Percentiles rank a stretch among this genome's conserved stretches.
Evolutionary conservation across 257 asterid genomes (phyloP).

Genomic region (Przewalskia tangutica): DNA sequence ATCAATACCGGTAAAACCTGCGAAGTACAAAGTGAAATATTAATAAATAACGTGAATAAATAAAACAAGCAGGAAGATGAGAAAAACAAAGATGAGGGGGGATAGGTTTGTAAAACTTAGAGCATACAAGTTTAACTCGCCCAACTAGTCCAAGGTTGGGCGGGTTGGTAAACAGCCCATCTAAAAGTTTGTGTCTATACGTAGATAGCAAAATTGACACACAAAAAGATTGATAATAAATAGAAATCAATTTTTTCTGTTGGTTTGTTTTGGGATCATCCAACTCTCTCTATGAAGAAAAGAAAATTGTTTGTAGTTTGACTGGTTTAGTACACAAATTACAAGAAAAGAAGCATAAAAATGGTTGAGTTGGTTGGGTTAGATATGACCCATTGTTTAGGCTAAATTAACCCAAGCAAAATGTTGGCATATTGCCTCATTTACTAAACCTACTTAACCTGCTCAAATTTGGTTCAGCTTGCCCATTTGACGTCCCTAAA

Average conservation of each 20-base stretch:
- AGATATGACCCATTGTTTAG: neutral
- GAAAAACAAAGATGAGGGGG: neutral
- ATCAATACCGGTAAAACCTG: slow-evolving; percentile 97
- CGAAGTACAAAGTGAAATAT: neutral
- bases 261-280: neutral
- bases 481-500: neutral
- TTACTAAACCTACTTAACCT: neutral
- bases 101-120: neutral
- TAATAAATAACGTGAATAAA: neutral
- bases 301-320: neutral
- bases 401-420: neutral
- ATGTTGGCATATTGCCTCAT: neutral
- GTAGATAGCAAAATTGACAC: neutral
- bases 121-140: neutral
- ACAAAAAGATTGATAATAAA: neutral
- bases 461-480: neutral
- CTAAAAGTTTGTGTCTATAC: neutral
- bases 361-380: neutral
- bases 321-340: neutral
- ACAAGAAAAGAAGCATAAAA: neutral
- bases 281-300: neutral
- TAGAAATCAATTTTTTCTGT: neutral
- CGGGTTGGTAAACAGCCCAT: neutral
- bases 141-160: neutral
- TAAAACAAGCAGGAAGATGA: neutral